Base-by-base conservation (phyloP, 768 basidiomycete genomes). In the Exsudoporus frostii region DNA sequence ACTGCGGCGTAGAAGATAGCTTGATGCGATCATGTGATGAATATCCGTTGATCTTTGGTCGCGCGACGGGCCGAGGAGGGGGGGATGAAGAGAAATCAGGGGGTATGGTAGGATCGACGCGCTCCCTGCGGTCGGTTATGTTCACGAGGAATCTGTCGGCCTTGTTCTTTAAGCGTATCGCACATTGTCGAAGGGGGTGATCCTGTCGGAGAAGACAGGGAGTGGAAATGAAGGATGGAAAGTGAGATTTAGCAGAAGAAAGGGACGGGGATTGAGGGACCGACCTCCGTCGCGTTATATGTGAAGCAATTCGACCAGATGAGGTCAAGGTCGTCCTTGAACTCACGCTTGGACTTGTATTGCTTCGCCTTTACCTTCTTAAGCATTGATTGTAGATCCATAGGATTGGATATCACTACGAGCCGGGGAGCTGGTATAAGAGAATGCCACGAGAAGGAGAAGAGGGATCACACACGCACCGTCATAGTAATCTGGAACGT, bases 271-370 rank as follows among this genome's bases (percentile, higher is more conserved):
- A 39, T 22, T 14, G 25, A n/a, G 24, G 41, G n/a, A 79, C 88
- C 55, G 60, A 92, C 95, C 76, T 93, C 89, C 11, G 85, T 80
- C 17, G 90, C 86, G 69, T 99, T 99, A 70, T 98, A 98, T 6
- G 80, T 84, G 57, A 88, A 81, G 71, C 96, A 98, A 59, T 98
- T 99, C 42, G 84, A 84, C 97, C 97, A 99, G 60, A 99, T 98
- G 56, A 98, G 82, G 60, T 96, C 91, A 39, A 99, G 76, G 73
- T 99, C 97, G 54, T 90, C 87, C 57, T 88, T 87, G 72, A 99
- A 98, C 63, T 95, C 90, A 58, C 84, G 79, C 73, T 98, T 98
- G 29, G 86, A 91, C 72, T 95, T 94, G 80, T 97, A 98, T 44
- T 83, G 80, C 67, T 90, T 91, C 53, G 81, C 76, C 74, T 97